Evolutionary conservation across 2,329 filamentous ascomycete genomes (phyloP).

Genomic region (Penicillium italicum): DNA sequence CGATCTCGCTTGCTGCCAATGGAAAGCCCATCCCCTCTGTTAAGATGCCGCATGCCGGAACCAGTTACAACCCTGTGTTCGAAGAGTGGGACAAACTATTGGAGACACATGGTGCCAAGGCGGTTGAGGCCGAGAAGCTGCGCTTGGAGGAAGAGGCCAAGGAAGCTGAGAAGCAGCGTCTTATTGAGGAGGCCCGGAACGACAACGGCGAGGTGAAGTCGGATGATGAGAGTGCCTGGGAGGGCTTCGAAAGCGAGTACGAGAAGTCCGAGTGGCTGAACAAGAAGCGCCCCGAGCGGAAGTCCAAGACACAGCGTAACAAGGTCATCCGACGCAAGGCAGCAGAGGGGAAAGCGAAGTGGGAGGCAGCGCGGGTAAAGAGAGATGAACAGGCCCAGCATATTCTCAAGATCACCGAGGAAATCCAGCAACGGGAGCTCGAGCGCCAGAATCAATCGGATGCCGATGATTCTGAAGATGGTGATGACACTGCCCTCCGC

Average conservation of each 20-base stretch:
- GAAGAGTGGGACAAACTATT: conserved; percentile 79
- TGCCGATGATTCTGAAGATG: conserved; percentile 47
- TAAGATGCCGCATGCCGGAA: conserved; percentile 71
- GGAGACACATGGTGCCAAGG: conserved; percentile 70
- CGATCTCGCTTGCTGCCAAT: conserved; percentile 76
- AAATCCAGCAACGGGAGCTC: conserved; percentile 49
- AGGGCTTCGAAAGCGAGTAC: conserved; percentile 77
- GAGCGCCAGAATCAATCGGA: conserved; percentile 41
- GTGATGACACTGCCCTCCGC: conserved; percentile 62
- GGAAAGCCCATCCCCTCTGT: conserved; percentile 79
- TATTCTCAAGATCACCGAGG: conserved; percentile 64
- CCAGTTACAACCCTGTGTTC: conserved; percentile 89
- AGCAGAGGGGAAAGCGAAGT: conserved; percentile 70
- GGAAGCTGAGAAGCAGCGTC: conserved; percentile 64
- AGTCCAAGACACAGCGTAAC: conserved; percentile 83
- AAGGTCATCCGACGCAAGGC: conserved; percentile 85
- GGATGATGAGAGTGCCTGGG: conserved; percentile 90
- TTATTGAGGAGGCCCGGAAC: conserved; percentile 68
- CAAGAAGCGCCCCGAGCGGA: conserved; percentile 75
- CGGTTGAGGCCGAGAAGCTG: conserved; percentile 72
- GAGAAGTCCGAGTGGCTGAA: conserved; percentile 64
- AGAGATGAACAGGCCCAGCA: conserved; percentile 68
- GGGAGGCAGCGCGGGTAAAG: conserved; percentile 70
- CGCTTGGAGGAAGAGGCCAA: conserved; percentile 65
- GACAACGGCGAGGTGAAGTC: conserved; percentile 71